Evolutionary conservation across 192 early-diverging fungal species (phyloP), one percentile per base, ranked within the genome.

Genomic region (Borealophlyctis nickersoniae): DNA sequence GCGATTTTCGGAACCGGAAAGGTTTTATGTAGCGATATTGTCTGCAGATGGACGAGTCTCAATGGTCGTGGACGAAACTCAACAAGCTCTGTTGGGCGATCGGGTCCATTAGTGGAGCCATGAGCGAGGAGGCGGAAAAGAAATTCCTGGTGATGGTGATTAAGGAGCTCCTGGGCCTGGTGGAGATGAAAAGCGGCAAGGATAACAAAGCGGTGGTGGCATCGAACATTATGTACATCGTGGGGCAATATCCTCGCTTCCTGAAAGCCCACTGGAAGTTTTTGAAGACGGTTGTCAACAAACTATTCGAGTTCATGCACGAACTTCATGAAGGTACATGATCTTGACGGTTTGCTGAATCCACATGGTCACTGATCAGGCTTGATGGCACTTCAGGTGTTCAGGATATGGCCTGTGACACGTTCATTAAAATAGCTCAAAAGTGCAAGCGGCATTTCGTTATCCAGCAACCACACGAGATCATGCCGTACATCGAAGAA

Each of bases 171-270:
- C 81, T 99, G 35, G 86, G 88, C 50, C 79, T 99, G n/a, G 90
- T 87, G 71, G 97, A 99, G 73, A 88, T 92, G 82, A 97, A 95
- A 76, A 85, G 94, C 31, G 97, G 97, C 60, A 99, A 99, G 81
- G 97, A 98, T 67, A 99, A 99, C 82, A 99, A 99, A 82, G 97
- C 97, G 3, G 92, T 99, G 29, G 95, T 98, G 22, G 97, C 97
- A 0, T 93, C 95, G 32, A 98, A 99, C 75, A 99, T 99, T 63
- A 99, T 99, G 97, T 99, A 99, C 70, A 92, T 96, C 66, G 97
- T 99, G n/a, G 97, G 97, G 19, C 97, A 99, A 79, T 99, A 99
- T 72, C 97, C 97, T 53, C 89, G 97, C n/a, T 99, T 99, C 84
- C 83, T 99, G 65, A 99, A 98, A 71, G 94, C 94, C 2, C 97